These are phyloP conservation scores for Phytophthora europaea DNA, from an alignment of 352 stramenopile species.

Conservation along the genomic window DNA sequence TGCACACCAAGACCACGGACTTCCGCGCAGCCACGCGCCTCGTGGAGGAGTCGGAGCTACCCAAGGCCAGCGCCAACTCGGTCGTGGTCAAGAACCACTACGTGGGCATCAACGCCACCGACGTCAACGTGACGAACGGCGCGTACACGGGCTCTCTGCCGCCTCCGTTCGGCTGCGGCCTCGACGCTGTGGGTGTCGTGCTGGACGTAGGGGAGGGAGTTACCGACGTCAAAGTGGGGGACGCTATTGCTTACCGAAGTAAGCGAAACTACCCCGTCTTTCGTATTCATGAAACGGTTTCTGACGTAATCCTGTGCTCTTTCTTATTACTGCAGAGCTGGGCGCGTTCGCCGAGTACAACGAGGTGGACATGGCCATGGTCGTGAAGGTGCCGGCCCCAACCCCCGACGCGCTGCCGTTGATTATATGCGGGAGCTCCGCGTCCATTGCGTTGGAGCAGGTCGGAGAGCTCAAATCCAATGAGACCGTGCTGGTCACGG, in stretches of 20 bases:
- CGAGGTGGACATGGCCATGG: constrained; percentile 11
- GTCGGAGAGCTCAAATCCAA: constrained; percentile 52
- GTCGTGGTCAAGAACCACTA: constrained; percentile 37
- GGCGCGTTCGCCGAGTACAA: constrained; percentile 3
- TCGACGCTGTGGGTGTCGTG: constrained; percentile 2
- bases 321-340: background rate
- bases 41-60: constrained; percentile 17
- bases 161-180: constrained; percentile 35
- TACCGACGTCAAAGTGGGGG: background rate
- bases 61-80: background rate
- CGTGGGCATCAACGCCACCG: constrained; percentile 52
- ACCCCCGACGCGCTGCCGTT: constrained; percentile 38
- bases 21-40: constrained; percentile 31
- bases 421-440: constrained; percentile 46
- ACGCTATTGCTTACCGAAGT: constrained; percentile 5
- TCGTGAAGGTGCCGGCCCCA: constrained; percentile 32
- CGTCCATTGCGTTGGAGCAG: constrained; percentile 50
- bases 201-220: background rate
- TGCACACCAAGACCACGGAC: constrained; percentile 46
- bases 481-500: constrained; percentile 59
- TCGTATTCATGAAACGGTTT: background rate
- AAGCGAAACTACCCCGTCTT: background rate
- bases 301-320: background rate
- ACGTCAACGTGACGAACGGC: constrained; percentile 58
- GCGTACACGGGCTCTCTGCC: constrained; percentile 27